These are phyloP conservation scores for Cadophora sp. DNA, from an alignment of 2,329 filamentous ascomycete genomes.

Conservation along the genomic window DNA sequence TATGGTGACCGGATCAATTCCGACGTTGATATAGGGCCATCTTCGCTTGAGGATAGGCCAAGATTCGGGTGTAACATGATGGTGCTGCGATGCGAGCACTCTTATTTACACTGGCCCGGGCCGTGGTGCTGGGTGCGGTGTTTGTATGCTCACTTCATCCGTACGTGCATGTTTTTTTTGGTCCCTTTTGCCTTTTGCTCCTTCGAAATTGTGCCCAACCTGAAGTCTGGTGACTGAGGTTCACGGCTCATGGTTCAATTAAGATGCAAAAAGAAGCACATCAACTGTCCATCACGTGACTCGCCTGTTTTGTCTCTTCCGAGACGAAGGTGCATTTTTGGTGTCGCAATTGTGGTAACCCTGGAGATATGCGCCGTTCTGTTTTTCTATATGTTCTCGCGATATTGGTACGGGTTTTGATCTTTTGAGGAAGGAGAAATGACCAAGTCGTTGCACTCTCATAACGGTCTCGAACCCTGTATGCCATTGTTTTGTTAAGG, in stretches of 20 bases:
- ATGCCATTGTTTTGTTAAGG: neutral
- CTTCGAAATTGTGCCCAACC: neutral
- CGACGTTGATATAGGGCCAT: conserved; percentile 2
- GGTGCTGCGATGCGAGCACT: neutral
- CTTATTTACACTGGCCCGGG: neutral
- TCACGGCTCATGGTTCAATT: neutral
- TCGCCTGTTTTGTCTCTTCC: neutral
- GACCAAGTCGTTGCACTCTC: neutral
- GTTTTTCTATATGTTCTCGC: neutral
- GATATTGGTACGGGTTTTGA: neutral
- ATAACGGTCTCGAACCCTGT: neutral
- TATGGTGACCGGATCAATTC: neutral
- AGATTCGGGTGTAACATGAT: conserved; percentile 11
- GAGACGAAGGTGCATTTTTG: neutral
- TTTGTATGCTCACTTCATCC: neutral
- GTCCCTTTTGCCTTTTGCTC: neutral
- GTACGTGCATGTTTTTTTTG: neutral
- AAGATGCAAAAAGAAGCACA: neutral
- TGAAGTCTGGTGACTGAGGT: neutral
- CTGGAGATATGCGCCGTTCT: neutral
- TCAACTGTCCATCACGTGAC: neutral
- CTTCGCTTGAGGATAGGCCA: neutral
- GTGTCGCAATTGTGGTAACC: neutral
- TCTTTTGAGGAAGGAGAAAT: neutral
- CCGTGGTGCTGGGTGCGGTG: too few species aligned